These are phyloP conservation scores for Diplodia intermedia DNA, from an alignment of 2,329 filamentous ascomycete genomes.

Conservation along the genomic window DNA sequence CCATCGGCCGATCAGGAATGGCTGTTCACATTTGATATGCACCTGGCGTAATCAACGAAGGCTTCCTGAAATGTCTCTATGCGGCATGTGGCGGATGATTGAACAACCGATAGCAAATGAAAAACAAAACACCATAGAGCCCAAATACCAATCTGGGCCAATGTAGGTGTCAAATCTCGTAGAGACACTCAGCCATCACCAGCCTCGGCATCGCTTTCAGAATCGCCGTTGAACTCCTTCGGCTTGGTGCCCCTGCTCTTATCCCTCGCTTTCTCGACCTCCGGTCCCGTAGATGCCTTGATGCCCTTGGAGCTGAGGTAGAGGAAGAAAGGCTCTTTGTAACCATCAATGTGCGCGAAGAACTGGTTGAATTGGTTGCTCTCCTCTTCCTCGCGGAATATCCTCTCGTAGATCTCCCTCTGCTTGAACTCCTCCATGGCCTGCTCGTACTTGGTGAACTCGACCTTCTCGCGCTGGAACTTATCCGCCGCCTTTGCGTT, in stretches of 20 bases:
- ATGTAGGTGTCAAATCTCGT: not conserved
- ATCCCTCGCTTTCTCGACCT: constrained; percentile 13
- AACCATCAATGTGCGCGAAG: constrained; percentile 60
- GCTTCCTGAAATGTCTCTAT: not conserved
- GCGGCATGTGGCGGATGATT: not conserved
- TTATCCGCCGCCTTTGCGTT: constrained; percentile 74
- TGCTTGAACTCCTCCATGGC: constrained; percentile 91
- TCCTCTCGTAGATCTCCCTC: constrained; percentile 86
- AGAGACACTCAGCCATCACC: constrained; percentile 23
- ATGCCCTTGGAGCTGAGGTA: constrained; percentile 59
- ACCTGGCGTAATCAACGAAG: not conserved
- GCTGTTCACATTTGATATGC: not conserved
- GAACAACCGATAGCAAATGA: not conserved
- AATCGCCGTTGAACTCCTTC: constrained; percentile 23
- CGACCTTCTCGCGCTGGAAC: constrained; percentile 71
- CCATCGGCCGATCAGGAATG: not conserved
- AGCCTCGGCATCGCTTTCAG: constrained; percentile 24
- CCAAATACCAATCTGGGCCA: not conserved
- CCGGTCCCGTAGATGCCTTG: constrained; percentile 47
- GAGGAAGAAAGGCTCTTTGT: constrained; percentile 57
- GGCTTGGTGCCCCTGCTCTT: constrained; percentile 16
- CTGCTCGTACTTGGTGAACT: constrained; percentile 78
- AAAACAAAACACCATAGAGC: not conserved
- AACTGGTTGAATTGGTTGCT: constrained; percentile 72
- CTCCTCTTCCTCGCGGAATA: constrained; percentile 88